phyloP scores from a whole-genome alignment of 2,329 filamentous ascomycete species.

The Colletotrichum spinosum region DNA sequence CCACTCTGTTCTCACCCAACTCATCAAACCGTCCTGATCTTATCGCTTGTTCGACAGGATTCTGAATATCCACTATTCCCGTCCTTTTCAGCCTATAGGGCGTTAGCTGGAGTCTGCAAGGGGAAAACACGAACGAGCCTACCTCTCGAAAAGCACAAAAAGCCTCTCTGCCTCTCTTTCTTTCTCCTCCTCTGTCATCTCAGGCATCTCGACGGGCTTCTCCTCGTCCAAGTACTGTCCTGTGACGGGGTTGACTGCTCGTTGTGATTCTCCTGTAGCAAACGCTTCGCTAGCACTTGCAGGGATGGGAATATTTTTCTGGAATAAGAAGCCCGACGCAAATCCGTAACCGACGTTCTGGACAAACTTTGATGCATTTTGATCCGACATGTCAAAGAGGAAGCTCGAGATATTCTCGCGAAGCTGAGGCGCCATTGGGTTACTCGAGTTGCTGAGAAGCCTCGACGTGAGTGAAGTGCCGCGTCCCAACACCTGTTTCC shows the following conservation, averaged over 20 bases:
- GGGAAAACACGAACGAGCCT: slow-evolving; percentile 39
- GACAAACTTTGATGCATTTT: slow-evolving; percentile 83
- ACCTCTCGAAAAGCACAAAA: slow-evolving; percentile 92
- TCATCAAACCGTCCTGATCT: slow-evolving; percentile 79
- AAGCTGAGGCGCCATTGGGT: slow-evolving; percentile 76
- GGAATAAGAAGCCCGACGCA: slow-evolving; percentile 89
- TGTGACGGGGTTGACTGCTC: slow-evolving; percentile 83
- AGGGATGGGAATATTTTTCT: slow-evolving; percentile 84
- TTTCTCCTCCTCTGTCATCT: slow-evolving; percentile 93
- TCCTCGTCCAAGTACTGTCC: slow-evolving; percentile 83
- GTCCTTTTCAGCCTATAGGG: slow-evolving; percentile 71
- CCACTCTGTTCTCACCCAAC: slow-evolving; percentile 66
- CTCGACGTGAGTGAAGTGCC: slow-evolving; percentile 80
- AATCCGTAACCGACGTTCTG: slow-evolving; percentile 95
- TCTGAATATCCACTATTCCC: slow-evolving; percentile 81
- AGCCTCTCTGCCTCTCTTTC: slow-evolving; percentile 89
- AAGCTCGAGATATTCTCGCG: slow-evolving; percentile 81
- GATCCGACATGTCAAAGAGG: slow-evolving; percentile 88
- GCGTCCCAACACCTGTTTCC: slow-evolving; percentile 80
- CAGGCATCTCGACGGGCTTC: slow-evolving; percentile 66
- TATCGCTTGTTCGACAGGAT: slow-evolving; percentile 78
- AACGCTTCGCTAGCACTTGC: slow-evolving; percentile 70
- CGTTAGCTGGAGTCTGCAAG: slow-evolving; percentile 21
- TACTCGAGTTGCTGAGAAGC: slow-evolving; percentile 82
- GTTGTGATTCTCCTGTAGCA: slow-evolving; percentile 46